phyloP scores from a whole-genome alignment of 805 yeast species.

The Torulaspora franciscae region DNA sequence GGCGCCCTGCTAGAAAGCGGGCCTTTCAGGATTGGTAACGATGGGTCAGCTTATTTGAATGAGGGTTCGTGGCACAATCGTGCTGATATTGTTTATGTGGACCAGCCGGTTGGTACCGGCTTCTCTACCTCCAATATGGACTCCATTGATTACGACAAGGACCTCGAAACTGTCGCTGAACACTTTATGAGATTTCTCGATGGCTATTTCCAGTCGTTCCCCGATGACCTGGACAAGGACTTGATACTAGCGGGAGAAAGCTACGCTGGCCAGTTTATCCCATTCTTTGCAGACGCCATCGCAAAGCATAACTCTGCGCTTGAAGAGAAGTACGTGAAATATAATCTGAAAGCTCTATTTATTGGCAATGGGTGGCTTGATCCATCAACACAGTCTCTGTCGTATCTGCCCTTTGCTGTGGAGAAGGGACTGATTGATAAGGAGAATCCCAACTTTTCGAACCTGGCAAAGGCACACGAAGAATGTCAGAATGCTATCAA shows the following conservation, averaged over 20 bases:
- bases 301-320: slow-evolving; percentile 41
- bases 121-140: slow-evolving; percentile 57
- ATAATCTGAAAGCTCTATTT: slow-evolving; percentile 58
- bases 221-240: slow-evolving; percentile 60
- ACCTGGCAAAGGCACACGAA: slow-evolving; percentile 48
- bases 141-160: slow-evolving; percentile 42
- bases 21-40: slow-evolving; percentile 61
- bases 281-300: slow-evolving; percentile 70
- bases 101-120: slow-evolving; percentile 95
- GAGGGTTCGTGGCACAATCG: slow-evolving; percentile 78
- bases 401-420: slow-evolving; percentile 68
- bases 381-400: slow-evolving; percentile 76
- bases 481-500: slow-evolving; percentile 54
- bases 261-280: slow-evolving; percentile 95
- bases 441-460: slow-evolving; percentile 38
- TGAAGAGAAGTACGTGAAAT: slow-evolving; percentile 14
- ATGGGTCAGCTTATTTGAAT: slow-evolving; percentile 49
- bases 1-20: slow-evolving; percentile 93
- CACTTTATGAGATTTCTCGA: slow-evolving; percentile 64
- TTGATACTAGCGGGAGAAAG: slow-evolving; percentile 89
- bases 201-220: slow-evolving; percentile 64
- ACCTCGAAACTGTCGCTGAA: slow-evolving; percentile 51
- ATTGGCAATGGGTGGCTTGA: slow-evolving; percentile 96
- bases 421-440: slow-evolving; percentile 51
- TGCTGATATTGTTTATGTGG: slow-evolving; percentile 78